A percentile compares a stretch with the other conserved stretches of the same genome.
Conservation (phyloP, 2,329 filamentous ascomycete species). For the Microdochium paspali region DNA sequence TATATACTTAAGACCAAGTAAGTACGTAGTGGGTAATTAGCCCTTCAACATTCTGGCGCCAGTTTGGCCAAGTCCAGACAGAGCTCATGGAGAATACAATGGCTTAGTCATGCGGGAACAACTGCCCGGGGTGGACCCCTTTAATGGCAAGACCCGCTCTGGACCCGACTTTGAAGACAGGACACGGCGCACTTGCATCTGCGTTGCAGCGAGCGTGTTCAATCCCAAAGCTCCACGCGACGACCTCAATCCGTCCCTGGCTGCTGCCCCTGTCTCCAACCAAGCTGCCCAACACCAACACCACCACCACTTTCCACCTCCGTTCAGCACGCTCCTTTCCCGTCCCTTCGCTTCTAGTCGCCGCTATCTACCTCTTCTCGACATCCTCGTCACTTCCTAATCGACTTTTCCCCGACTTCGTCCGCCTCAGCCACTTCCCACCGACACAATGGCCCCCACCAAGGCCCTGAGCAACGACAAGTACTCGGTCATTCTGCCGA, state of each 20-base stretch:
- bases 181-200: not conserved
- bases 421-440: not conserved
- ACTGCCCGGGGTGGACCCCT: too few species aligned
- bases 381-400: not conserved
- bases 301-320: slow-evolving; percentile 5
- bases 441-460: slow-evolving; percentile 33
- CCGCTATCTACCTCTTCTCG: not conserved
- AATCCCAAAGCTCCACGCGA: not conserved
- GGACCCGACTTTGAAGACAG: too few species aligned
- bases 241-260: not conserved
- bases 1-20: too few species aligned
- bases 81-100: too few species aligned
- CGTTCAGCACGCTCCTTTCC: slow-evolving; percentile 5
- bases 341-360: not conserved
- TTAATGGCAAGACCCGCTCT: too few species aligned
- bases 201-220: not conserved
- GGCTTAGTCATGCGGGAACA: too few species aligned
- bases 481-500: slow-evolving; percentile 95
- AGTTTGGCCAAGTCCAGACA: too few species aligned
- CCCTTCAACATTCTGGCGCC: too few species aligned
- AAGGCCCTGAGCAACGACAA: slow-evolving; percentile 49
- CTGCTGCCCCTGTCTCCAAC: not conserved
- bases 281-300: not conserved
- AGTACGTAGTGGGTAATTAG: too few species aligned
- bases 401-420: not conserved